Conservation (phyloP, 495 filamentous ascomycete species). For the Talaromyces nanjingensis region DNA sequence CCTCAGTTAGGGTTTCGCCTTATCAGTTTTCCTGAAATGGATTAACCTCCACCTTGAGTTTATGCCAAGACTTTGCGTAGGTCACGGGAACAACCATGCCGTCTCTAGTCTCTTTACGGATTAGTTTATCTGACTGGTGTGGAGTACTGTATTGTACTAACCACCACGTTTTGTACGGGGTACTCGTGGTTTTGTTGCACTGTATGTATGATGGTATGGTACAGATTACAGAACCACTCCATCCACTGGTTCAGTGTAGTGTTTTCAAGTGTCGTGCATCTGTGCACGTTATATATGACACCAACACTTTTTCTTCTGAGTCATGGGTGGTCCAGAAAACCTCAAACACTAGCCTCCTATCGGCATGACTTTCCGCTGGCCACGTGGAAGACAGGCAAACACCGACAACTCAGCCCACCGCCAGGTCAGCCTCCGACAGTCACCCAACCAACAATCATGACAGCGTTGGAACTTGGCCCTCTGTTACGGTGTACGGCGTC, state of each 20-base stretch:
- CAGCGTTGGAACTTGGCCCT: not conserved
- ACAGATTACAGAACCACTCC: not conserved
- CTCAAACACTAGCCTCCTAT: not conserved
- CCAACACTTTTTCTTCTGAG: not conserved
- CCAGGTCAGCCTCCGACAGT: not conserved
- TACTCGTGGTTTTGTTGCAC: not conserved
- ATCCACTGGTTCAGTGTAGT: not conserved
- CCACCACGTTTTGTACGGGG: not conserved
- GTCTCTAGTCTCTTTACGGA: not conserved
- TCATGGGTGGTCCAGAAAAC: not conserved
- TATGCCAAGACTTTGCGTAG: not conserved
- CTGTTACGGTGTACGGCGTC: not conserved
- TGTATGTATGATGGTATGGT: not conserved
- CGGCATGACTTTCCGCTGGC: not conserved
- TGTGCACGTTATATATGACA: too few relatives aligned
- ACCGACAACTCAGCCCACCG: not conserved
- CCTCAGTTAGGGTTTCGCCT: not conserved
- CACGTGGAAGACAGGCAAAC: not conserved
- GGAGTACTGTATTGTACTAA: not conserved
- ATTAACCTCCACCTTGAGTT: not conserved
- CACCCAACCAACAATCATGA: not conserved
- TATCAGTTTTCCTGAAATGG: constrained; percentile 1
- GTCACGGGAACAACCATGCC: constrained; percentile 2
- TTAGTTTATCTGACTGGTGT: not conserved
- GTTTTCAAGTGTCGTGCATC: too few relatives aligned